A percentile compares a stretch with the other conserved stretches of the same genome.
phyloP scores from a whole-genome alignment of 2,329 filamentous ascomycete genomes.

The Chalaropsis thielavioides region DNA sequence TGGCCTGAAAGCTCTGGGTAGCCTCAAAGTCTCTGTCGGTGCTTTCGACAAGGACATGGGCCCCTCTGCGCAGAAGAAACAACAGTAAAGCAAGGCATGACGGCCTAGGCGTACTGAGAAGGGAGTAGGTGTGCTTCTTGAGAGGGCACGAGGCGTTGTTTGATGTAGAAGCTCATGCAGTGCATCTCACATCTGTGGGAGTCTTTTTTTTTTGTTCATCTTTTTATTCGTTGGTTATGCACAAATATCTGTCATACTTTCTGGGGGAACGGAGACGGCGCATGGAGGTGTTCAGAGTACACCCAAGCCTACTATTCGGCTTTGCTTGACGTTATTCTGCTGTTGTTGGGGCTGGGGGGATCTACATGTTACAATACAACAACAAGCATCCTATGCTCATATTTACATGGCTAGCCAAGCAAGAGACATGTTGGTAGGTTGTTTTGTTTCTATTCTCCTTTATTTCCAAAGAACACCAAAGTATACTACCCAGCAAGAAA shows the following conservation, averaged over 20 bases:
- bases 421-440: background rate
- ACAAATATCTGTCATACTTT: background rate
- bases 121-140: background rate
- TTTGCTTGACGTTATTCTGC: background rate
- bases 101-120: background rate
- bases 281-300: background rate
- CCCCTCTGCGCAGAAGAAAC: slow-evolving; percentile 73
- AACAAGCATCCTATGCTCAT: background rate
- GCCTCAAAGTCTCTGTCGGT: slow-evolving; percentile 78
- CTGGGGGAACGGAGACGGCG: background rate
- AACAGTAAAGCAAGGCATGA: slow-evolving; percentile 17
- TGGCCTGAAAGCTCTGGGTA: slow-evolving; percentile 60
- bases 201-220: background rate
- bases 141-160: background rate
- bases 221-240: background rate
- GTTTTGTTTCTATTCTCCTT: background rate
- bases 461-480: background rate
- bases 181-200: background rate
- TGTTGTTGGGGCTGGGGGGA: background rate
- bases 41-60: slow-evolving; percentile 96
- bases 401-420: background rate
- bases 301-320: background rate
- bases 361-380: background rate
- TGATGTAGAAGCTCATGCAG: background rate
- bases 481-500: background rate